Conservation (phyloP, 176 grass and related monocot species). For the Zea luxurians region DNA sequence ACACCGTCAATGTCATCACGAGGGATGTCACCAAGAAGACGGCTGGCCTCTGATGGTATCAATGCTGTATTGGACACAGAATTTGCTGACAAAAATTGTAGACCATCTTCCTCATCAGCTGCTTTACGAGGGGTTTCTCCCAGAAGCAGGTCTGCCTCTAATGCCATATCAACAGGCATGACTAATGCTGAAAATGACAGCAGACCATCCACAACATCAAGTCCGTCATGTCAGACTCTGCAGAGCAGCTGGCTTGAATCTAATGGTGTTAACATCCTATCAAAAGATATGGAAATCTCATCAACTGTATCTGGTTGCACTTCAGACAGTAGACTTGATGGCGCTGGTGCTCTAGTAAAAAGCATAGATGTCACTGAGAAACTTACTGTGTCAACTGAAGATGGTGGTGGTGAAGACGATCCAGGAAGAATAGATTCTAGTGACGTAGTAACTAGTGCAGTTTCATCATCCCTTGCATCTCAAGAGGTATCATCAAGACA, state of each 20-base stretch:
- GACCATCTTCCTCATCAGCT: slow-evolving; percentile 37
- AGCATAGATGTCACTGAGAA: slow-evolving; percentile 21
- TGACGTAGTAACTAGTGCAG: slow-evolving; percentile 25
- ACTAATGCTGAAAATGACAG: slow-evolving; percentile 33
- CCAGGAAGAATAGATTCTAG: slow-evolving; percentile 38
- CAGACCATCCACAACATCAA: slow-evolving; percentile 33
- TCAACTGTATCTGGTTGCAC: slow-evolving; percentile 25
- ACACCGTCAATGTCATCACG: slow-evolving; percentile 17
- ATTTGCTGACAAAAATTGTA: slow-evolving; percentile 40
- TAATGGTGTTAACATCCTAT: slow-evolving; percentile 16
- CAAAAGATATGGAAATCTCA: slow-evolving; percentile 21
- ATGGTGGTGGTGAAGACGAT: slow-evolving; percentile 31
- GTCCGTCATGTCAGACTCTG: background rate
- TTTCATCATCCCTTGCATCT: slow-evolving; percentile 35
- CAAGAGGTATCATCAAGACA: slow-evolving; percentile 27
- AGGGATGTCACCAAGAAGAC: slow-evolving; percentile 31
- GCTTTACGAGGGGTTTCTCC: slow-evolving; percentile 40
- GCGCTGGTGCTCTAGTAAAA: slow-evolving; percentile 32
- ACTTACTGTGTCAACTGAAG: slow-evolving; percentile 2
- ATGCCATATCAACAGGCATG: slow-evolving; percentile 25
- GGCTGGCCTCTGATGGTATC: slow-evolving; percentile 23
- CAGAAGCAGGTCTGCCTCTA: slow-evolving; percentile 40
- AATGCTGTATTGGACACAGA: slow-evolving; percentile 10
- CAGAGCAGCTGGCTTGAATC: slow-evolving; percentile 17
- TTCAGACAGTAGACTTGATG: slow-evolving; percentile 40